Base-by-base conservation (phyloP, 2,329 filamentous ascomycete species). In the Penicillium fuscoglaucum region DNA sequence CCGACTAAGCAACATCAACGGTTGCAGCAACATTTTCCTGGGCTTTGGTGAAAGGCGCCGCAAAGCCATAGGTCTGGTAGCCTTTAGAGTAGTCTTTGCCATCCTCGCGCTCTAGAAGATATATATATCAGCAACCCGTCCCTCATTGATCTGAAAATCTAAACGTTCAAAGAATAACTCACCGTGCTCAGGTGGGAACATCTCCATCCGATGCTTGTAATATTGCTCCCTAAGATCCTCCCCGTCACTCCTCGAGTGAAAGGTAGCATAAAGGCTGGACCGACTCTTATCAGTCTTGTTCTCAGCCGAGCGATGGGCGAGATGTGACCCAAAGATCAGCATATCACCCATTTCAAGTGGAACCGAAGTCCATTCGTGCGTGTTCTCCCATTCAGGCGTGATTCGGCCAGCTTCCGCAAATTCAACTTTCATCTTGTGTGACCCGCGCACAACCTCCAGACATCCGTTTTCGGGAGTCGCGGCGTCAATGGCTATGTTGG, bases 381-480 rank as follows among this genome's bases (percentile, higher is more conserved):
- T 48, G 15, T 61, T 47, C 39, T 72, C 69, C 73, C 72, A 75
- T 13, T 58, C 59, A 9, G 66, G 54, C 17, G 65, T 66, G 41
- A 74, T 73, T 37, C 68, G 70, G 1, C 72, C 72, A 28, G 68
- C 68, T 5, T 65, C 56, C 1, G 63, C 62, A 17, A 74, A 68
- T 8, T 70, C 68, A n/a, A 74, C 62, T 6, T 70, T 39, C 69
- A 74, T 72, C n/a, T 63, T 62, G 55, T 75, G 72, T 19, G 71
- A 73, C 2, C 69, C 71, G 6, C 68, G 66, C 0, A 74, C 71
- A 3, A 75, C 68, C 50, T 75, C 70, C 6, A 75, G 63, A 47
- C 72, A 73, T 5, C 72, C 72, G 26, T 74, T 75, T 12, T 62
- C 29, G 17, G 62, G 39, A 2, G 69, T 73, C 1, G 72, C 69